Evolutionary conservation across 2,329 filamentous ascomycete species (phyloP), one percentile per base, ranked within the genome.

Genomic region (Colletotrichum euphorbiae): DNA sequence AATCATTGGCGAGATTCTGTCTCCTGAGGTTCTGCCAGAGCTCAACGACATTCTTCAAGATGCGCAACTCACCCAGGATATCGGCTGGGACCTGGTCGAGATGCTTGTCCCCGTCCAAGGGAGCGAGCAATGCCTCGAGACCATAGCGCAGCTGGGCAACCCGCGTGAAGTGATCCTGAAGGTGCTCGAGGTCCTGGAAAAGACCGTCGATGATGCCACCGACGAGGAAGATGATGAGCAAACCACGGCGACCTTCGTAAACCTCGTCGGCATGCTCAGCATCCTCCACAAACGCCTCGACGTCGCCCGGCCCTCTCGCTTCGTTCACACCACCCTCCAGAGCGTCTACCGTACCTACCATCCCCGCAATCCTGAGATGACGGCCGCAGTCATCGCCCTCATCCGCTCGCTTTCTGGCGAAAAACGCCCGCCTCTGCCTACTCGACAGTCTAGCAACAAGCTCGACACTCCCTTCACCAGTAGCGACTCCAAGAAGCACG

Each of bases 41-140:
- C 83, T 95, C 51, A 87, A 93, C 72, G 84, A 90, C 21, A 87
- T 92, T 40, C 83, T 93, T 17, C 87, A 91, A 76, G 89, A 93
- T 82, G 82, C 84, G 9, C 83, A 87, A 66, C 82, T 94, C 64
- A 93, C 91, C 3, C 87, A 87, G 69, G 91, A 93, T 64, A 94
- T 95, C 73, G 93, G 93, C 56, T 96, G 93, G 93, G 93, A 96
- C 76, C 81, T 95, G 58, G 90, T 96, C 21, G 90, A 92, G 75
- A 87, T 93, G 74, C 85, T 96, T 4, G 83, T 94, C 24, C 84
- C 88, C 40, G 80, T 93, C 5, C 84, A 91, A 1, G 88, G 85
- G 12, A 90, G 90, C n/a, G 89, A 91, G 72, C 79, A 84, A 52
- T 94, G 92, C 75, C 83, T 95, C 15, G 87, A 91, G 75, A 91